phyloP scores from a whole-genome alignment of 495 filamentous ascomycete species.

The Trichoderma gamsii region DNA sequence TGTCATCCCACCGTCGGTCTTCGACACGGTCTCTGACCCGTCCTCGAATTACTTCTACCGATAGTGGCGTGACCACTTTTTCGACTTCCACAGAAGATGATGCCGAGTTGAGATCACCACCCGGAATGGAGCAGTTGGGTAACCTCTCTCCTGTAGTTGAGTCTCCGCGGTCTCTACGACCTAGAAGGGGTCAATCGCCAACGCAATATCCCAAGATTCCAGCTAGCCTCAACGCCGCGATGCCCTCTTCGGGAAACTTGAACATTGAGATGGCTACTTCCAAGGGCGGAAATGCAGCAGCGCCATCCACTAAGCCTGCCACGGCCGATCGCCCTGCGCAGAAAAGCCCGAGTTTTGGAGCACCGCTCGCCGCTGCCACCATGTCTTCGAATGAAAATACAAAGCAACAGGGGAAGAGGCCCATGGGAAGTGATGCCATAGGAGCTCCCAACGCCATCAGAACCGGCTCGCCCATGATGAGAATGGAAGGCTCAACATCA shows the following conservation, averaged over 20 bases:
- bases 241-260: not conserved
- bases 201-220: conserved; percentile 40
- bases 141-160: conserved; percentile 41
- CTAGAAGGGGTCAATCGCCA: conserved; percentile 32
- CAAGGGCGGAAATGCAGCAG: not conserved
- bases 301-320: not conserved
- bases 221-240: conserved; percentile 24
- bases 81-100: conserved; percentile 9
- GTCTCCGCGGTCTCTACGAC: conserved; percentile 26
- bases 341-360: conserved; percentile 28
- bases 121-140: not conserved
- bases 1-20: not conserved
- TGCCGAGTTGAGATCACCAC: conserved; percentile 1
- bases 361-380: not conserved
- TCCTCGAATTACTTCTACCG: conserved; percentile 3
- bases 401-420: not conserved
- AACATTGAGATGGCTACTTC: conserved; percentile 6
- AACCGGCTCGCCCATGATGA: conserved; percentile 27
- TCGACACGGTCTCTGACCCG: conserved; percentile 5
- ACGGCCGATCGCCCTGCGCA: conserved; percentile 22
- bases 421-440: not conserved
- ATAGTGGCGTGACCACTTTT: conserved; percentile 10
- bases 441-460: conserved; percentile 1
- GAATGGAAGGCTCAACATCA: conserved; percentile 2
- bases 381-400: not conserved